These are phyloP conservation scores for Vanderwaltozyma verrucispora DNA, from an alignment of 805 yeast genomes.

Conservation along the genomic window DNA sequence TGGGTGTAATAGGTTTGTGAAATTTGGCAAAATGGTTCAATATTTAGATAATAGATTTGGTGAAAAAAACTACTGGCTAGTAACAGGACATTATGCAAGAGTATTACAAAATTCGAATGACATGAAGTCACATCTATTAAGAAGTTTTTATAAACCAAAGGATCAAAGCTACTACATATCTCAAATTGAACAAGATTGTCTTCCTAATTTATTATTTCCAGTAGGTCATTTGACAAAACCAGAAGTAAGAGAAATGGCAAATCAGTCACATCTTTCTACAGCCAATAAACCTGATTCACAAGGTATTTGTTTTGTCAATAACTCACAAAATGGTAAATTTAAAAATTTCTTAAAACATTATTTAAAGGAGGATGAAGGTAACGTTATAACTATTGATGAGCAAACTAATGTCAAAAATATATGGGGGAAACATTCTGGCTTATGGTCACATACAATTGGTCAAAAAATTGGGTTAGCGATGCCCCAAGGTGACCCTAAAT, in stretches of 20 bases:
- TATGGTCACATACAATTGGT: slow-evolving; percentile 95
- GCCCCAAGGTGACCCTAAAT: slow-evolving; percentile 80
- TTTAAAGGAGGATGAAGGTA: slow-evolving; percentile 62
- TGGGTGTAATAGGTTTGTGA: slow-evolving; percentile 73
- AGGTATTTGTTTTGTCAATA: slow-evolving; percentile 83
- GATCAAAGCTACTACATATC: slow-evolving; percentile 91
- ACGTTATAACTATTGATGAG: slow-evolving; percentile 42
- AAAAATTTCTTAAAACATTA: slow-evolving; percentile 66
- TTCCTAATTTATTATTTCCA: slow-evolving; percentile 58
- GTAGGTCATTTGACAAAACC: slow-evolving; percentile 72
- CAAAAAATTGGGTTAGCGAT: slow-evolving; percentile 61
- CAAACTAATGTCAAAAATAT: slow-evolving; percentile 49
- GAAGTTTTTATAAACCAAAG: slow-evolving; percentile 50
- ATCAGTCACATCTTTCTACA: slow-evolving; percentile 40
- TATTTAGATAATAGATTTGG: slow-evolving; percentile 36
- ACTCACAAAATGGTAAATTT: slow-evolving; percentile 51
- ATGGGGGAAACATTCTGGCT: slow-evolving; percentile 77
- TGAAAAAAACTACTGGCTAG: slow-evolving; percentile 61
- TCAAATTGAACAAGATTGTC: slow-evolving; percentile 39
- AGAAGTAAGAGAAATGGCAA: slow-evolving; percentile 60
- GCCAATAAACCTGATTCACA: slow-evolving; percentile 87
- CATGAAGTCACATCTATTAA: slow-evolving; percentile 37
- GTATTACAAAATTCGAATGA: slow-evolving; percentile 27
- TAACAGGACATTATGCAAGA: slow-evolving; percentile 76
- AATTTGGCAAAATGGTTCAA: slow-evolving; percentile 70